Evolutionary conservation across 768 basidiomycete genomes (phyloP), one percentile per base, ranked within the genome.

Genomic region (Termitomyces sp.): DNA sequence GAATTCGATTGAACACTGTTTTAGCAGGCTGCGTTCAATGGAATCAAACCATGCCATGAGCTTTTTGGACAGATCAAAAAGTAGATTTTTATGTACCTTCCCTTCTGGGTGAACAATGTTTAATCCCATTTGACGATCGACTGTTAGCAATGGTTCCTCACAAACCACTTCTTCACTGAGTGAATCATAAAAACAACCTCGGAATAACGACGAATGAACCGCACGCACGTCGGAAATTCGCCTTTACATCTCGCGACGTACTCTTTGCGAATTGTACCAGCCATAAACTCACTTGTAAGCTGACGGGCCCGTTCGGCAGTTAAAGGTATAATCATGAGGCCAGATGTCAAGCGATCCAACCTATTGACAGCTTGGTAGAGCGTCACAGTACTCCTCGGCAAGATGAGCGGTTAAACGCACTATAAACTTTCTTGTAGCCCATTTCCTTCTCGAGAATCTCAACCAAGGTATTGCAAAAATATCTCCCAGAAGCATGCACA

Each of bases 31-130:
- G 64, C 22, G 18, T 46, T 54, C 53, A 49, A 51, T 47, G 38
- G 24, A 26, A 53, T 43, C 26, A 48, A 55, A 42, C 20, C 42
- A 36, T 42, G 42, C 12, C 8, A 7, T 56, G 28, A 35, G 24
- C n/a, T 20, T 38, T 44, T 53, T 33, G 14, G 35, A 22, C 26
- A 28, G 42, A 32, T 50, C 35, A 22, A 26, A 42, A 14, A 26
- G 53, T 52, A 38, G 20, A n/a, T 18, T 51, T 30, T 13, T 40
- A 56, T 72, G 38, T 65, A 92, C 94, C 80, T 98, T 94, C 44
- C 97, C 97, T 57, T 95, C 86, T 0, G 95, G 93, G 67, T 97
- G 93, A 16, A 98, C 92, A 53, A 98, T 88, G 60, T 98, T 98
- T 47, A 99, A 72, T 4, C 97, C 97, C 87, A 98, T 94, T 68